Evolutionary conservation across 345 rosid species (phyloP).

Genomic region (Brassica incana): DNA sequence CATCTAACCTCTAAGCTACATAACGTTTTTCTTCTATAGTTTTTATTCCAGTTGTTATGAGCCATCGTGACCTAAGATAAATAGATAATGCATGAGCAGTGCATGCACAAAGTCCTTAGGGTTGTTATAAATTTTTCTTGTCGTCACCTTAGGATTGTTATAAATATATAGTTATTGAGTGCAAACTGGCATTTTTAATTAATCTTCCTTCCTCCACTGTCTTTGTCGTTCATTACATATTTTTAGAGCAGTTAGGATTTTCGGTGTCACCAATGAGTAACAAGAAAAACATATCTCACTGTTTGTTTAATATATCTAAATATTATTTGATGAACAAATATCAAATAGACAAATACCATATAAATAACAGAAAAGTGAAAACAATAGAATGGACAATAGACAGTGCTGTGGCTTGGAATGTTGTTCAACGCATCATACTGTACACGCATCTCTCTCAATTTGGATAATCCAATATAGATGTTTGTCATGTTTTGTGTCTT

Average conservation of each 20-base stretch:
- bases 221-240: constrained; percentile 28
- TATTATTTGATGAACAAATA: background rate
- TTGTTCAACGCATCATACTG: constrained; percentile 20
- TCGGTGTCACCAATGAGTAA: constrained; percentile 8
- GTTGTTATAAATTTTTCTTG: constrained; percentile 13
- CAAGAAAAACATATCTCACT: background rate
- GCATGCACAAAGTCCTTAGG: constrained; percentile 30
- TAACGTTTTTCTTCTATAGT: background rate
- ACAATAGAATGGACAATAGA: constrained; percentile 2
- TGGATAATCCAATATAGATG: background rate
- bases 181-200: constrained; percentile 35
- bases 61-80: background rate
- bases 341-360: background rate
- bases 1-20: background rate
- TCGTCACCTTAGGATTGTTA: background rate
- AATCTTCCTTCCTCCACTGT: constrained; percentile 16
- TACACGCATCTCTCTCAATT: constrained; percentile 26
- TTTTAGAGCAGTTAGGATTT: constrained; percentile 28
- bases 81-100: constrained; percentile 1
- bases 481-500: constrained; percentile 1
- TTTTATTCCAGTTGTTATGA: background rate
- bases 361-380: background rate
- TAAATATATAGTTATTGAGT: background rate
- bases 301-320: background rate
- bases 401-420: constrained; percentile 20